A percentile compares a stretch with the other conserved stretches of the same genome.
Evolutionary conservation across 345 rosid genomes (phyloP).

Genomic region (Pugionium dolabratum): DNA sequence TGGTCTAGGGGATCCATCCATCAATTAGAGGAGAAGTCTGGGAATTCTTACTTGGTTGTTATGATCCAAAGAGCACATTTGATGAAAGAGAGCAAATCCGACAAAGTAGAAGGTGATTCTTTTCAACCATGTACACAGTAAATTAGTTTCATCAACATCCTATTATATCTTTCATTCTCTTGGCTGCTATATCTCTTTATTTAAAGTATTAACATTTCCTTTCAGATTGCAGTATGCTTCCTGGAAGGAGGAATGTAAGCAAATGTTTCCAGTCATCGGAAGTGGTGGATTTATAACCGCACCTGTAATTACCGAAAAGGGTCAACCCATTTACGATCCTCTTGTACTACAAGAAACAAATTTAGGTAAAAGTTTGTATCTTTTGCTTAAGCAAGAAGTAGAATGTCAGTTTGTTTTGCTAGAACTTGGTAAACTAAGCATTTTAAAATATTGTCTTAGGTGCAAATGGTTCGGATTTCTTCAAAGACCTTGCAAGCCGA

Average conservation of each 20-base stretch:
- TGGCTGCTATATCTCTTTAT: conserved; percentile 17
- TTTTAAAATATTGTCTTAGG: conserved; percentile 14
- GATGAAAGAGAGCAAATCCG: conserved; percentile 85
- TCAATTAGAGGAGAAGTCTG: conserved; percentile 99
- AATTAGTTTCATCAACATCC: conserved; percentile 4
- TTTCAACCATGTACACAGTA: background rate
- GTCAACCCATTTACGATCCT: conserved; percentile 82
- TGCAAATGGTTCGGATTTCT: conserved; percentile 42
- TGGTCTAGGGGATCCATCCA: conserved; percentile 86
- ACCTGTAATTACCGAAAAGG: conserved; percentile 82
- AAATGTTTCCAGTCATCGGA: conserved; percentile 79
- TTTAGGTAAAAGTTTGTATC: conserved; percentile 37
- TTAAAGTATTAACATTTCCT: background rate
- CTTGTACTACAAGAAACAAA: conserved; percentile 69
- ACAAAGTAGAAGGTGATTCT: conserved; percentile 65
- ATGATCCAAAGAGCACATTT: conserved; percentile 84
- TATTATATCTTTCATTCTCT: background rate
- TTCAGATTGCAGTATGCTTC: conserved; percentile 70
- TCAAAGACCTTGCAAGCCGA: conserved; percentile 50
- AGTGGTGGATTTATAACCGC: conserved; percentile 89
- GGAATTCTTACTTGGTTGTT: conserved; percentile 97
- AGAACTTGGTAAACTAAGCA: conserved; percentile 18
- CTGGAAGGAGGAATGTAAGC: conserved; percentile 80
- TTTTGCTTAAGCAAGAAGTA: conserved; percentile 29
- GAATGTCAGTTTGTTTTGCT: background rate